Conservation (phyloP, 805 yeast genomes). For the Saccharomycopsis schoenii region DNA sequence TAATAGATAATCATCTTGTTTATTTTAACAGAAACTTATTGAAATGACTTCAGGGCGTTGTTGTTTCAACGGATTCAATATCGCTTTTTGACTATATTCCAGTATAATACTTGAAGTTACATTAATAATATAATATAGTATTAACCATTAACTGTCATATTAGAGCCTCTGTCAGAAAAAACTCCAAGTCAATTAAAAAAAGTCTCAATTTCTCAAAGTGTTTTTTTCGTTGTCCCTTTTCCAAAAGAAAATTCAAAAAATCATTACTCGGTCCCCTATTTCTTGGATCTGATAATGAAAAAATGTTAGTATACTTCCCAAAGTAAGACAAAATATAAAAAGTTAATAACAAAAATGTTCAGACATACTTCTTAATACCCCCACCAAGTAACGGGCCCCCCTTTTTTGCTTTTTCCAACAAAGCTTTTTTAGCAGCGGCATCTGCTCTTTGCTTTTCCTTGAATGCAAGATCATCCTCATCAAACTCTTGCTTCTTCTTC, state of each 20-base stretch:
- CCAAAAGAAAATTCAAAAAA: not conserved
- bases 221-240: not conserved
- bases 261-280: not conserved
- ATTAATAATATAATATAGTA: too few relatives aligned
- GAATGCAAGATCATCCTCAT: constrained; percentile 85
- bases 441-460: constrained; percentile 93
- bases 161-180: too few relatives aligned
- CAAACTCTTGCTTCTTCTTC: constrained; percentile 64
- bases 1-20: too few relatives aligned
- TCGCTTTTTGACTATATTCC: too few relatives aligned
- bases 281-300: not conserved
- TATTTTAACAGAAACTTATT: too few relatives aligned
- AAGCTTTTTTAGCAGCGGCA: constrained; percentile 83
- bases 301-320: not conserved
- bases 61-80: too few relatives aligned
- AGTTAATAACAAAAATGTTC: not conserved
- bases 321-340: not conserved
- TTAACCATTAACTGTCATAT: too few relatives aligned
- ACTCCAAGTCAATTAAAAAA: too few relatives aligned
- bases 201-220: too few relatives aligned
- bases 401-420: constrained; percentile 76
- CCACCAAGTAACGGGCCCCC: constrained; percentile 92
- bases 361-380: constrained; percentile 78
- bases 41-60: too few relatives aligned
- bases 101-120: too few relatives aligned